Percentiles rank a stretch among this genome's conserved stretches.
Evolutionary conservation across 805 yeast species (phyloP).

Genomic region (Nakazawaea ishiwadae): DNA sequence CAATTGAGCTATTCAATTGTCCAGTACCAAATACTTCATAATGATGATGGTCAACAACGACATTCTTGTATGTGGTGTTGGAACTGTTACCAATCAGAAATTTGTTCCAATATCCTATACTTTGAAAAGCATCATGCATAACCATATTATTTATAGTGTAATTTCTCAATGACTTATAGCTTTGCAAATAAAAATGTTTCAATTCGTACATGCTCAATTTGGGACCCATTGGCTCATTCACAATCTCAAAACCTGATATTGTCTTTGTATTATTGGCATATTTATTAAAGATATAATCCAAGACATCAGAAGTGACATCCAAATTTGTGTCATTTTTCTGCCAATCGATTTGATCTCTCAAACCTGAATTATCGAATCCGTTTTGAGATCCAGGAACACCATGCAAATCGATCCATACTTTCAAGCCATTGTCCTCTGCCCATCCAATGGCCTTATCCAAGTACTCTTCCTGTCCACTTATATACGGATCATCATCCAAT

Average conservation of each 20-base stretch:
- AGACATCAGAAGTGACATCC: constrained; percentile 48
- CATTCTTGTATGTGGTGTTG: constrained; percentile 43
- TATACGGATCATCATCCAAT: constrained; percentile 73
- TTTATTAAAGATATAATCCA: constrained; percentile 49
- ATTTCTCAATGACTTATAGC: constrained; percentile 60
- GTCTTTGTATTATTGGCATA: constrained; percentile 73
- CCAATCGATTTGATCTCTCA: constrained; percentile 59
- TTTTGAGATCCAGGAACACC: constrained; percentile 98
- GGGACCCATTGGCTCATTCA: constrained; percentile 89
- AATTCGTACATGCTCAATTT: constrained; percentile 53
- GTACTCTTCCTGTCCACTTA: constrained; percentile 71
- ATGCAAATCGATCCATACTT: constrained; percentile 89
- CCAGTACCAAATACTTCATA: constrained; percentile 76
- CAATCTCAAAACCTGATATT: constrained; percentile 75
- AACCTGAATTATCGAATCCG: constrained; percentile 93
- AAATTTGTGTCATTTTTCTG: constrained; percentile 47
- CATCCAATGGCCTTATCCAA: constrained; percentile 75
- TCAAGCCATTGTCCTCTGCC: constrained; percentile 57
- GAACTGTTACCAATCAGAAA: constrained; percentile 27
- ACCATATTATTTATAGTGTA: constrained; percentile 54
- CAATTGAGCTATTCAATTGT: constrained; percentile 55
- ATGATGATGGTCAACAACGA: constrained; percentile 83
- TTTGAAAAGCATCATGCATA: constrained; percentile 80
- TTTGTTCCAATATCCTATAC: constrained; percentile 57
- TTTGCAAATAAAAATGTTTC: constrained; percentile 54